A percentile compares a stretch with the other conserved stretches of the same genome.
phyloP scores from a whole-genome alignment of 1,139 yeast genomes.

The Nadsonia commutata region DNA sequence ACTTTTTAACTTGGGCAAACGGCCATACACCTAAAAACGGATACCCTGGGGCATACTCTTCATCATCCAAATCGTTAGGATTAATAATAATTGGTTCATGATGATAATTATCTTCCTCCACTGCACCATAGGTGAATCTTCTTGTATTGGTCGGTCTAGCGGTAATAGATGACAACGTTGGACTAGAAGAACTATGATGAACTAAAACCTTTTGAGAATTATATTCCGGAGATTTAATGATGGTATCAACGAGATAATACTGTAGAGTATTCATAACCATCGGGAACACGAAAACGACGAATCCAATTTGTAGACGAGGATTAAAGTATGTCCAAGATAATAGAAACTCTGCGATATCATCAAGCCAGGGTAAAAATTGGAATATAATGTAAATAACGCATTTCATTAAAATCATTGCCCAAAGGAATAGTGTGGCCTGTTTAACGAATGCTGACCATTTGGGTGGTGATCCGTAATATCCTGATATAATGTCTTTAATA shows the following conservation, averaged over 20 bases:
- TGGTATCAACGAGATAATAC: constrained; percentile 72
- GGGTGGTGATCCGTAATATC: constrained; percentile 74
- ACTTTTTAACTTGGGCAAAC: too few species aligned
- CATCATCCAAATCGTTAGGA: not conserved
- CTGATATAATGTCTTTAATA: constrained; percentile 56
- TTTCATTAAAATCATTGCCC: constrained; percentile 45
- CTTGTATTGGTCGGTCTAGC: not conserved
- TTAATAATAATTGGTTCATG: not conserved
- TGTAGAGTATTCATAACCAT: constrained; percentile 64
- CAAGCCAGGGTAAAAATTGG: constrained; percentile 41
- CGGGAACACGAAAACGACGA: constrained; percentile 61
- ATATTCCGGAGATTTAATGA: constrained; percentile 48
- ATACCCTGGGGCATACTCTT: not conserved
- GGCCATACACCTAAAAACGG: not conserved
- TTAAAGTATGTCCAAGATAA: constrained; percentile 69
- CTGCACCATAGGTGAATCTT: not conserved
- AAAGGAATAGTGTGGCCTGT: constrained; percentile 56
- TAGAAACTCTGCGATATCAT: constrained; percentile 40
- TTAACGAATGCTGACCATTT: constrained; percentile 48
- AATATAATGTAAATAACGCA: constrained; percentile 37
- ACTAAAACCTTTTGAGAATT: constrained; percentile 8
- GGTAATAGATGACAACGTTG: not conserved
- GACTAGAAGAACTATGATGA: not conserved
- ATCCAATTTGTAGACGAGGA: constrained; percentile 68
- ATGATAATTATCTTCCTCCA: not conserved